Evolutionary conservation across 2,329 filamentous ascomycete genomes (phyloP).

Genomic region (Ascochyta rabiei): DNA sequence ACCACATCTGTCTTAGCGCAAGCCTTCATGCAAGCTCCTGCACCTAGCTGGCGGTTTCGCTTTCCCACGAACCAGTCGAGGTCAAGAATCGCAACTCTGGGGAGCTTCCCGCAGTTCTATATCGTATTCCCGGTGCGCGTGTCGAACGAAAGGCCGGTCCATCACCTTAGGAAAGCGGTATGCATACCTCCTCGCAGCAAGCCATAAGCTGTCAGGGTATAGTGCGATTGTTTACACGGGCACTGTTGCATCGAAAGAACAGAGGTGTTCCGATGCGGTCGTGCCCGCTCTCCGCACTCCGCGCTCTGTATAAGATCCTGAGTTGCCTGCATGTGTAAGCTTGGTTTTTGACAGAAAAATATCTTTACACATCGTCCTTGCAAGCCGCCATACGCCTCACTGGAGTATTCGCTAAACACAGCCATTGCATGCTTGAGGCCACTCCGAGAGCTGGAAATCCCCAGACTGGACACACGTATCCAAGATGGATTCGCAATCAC

Average conservation of each 20-base stretch:
- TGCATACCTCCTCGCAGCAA: conserved; percentile 31
- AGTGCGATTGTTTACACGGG: conserved; percentile 33
- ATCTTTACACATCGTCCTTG: conserved; percentile 18
- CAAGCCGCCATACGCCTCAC: neutral
- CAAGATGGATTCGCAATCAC: conserved; percentile 46
- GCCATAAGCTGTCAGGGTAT: conserved; percentile 19
- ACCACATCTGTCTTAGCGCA: conserved; percentile 34
- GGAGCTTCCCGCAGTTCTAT: conserved; percentile 33
- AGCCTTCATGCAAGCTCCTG: conserved; percentile 34
- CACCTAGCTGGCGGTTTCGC: conserved; percentile 2
- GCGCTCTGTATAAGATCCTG: conserved; percentile 43
- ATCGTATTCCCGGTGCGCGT: conserved; percentile 33
- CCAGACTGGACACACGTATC: neutral
- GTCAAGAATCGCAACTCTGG: conserved; percentile 41
- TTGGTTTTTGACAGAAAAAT: conserved; percentile 34
- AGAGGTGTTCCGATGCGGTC: conserved; percentile 31
- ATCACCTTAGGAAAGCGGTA: conserved; percentile 26
- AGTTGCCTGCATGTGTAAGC: conserved; percentile 39
- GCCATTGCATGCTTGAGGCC: neutral
- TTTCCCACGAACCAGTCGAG: conserved; percentile 35
- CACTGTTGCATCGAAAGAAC: conserved; percentile 20
- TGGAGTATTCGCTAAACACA: neutral
- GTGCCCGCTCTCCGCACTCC: conserved; percentile 18
- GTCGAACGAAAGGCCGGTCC: conserved; percentile 27
- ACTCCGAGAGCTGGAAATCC: neutral